These are phyloP conservation scores for Mortierella sp. DNA, from an alignment of 371 early-diverging fungal genomes.

Conservation along the genomic window DNA sequence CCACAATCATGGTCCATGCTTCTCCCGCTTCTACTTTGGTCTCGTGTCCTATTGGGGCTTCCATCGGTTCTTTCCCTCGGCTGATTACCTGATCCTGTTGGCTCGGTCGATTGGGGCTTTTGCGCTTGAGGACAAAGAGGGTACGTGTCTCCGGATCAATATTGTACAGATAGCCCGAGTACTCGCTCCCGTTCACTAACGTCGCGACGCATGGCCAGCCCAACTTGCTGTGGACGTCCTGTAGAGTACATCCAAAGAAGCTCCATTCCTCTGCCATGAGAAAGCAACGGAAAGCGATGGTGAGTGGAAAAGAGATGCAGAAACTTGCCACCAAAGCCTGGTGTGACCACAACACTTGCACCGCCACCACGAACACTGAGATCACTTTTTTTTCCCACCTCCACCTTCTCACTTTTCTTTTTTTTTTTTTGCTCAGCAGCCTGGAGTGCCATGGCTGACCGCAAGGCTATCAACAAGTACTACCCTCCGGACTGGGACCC, in stretches of 20 bases:
- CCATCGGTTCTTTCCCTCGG: neutral
- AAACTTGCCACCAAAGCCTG: neutral
- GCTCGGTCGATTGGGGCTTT: too few relatives aligned
- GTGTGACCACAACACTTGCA: too few relatives aligned
- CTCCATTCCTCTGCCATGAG: conserved; percentile 34
- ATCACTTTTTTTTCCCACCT: too few relatives aligned
- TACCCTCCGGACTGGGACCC: conserved; percentile 81
- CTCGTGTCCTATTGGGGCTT: neutral
- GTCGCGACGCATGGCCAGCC: conserved; percentile 23
- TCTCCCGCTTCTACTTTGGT: neutral
- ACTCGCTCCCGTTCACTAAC: conserved; percentile 20
- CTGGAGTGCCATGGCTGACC: conserved; percentile 47
- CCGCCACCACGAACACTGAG: too few relatives aligned
- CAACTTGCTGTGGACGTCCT: conserved; percentile 19
- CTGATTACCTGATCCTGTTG: neutral
- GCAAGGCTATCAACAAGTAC: conserved; percentile 69
- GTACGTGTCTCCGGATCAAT: conserved; percentile 54
- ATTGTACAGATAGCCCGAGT: conserved; percentile 44
- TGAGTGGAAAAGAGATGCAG: neutral
- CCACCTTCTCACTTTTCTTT: too few relatives aligned
- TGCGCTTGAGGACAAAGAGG: conserved; percentile 21
- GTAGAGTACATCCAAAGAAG: conserved; percentile 29
- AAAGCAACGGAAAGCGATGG: neutral
- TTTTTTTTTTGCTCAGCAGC: too few relatives aligned
- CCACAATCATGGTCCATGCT: conserved; percentile 14